phyloP scores from a whole-genome alignment of 352 stramenopile genomes.

The Phytophthora citrophthora region DNA sequence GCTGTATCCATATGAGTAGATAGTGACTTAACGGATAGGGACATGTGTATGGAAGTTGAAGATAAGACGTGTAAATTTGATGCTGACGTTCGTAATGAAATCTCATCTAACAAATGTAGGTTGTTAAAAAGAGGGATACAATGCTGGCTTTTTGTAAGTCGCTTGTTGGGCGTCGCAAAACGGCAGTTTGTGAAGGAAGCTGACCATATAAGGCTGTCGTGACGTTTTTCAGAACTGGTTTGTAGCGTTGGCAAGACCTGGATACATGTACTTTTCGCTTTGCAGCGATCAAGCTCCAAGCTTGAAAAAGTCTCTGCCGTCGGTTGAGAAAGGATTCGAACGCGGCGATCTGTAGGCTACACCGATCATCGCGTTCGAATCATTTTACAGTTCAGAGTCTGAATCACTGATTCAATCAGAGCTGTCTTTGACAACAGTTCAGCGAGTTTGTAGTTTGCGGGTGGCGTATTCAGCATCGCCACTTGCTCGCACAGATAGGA shows the following conservation, averaged over 20 bases:
- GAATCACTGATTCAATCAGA: not conserved
- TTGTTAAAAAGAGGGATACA: slow-evolving; percentile 16
- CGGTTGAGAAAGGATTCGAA: slow-evolving; percentile 22
- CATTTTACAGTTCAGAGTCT: slow-evolving; percentile 11
- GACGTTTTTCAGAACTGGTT: not conserved
- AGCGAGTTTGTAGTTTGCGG: not conserved
- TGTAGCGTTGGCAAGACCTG: not conserved
- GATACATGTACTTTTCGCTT: not conserved
- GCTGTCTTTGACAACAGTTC: slow-evolving; percentile 19
- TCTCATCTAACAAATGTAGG: not conserved
- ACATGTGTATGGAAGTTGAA: not conserved
- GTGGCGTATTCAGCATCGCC: slow-evolving; percentile 6
- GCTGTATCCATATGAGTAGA: slow-evolving; percentile 26
- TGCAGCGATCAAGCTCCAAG: slow-evolving; percentile 6
- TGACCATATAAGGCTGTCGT: slow-evolving; percentile 20
- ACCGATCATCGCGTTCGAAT: slow-evolving; percentile 22
- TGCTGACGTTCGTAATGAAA: slow-evolving; percentile 18
- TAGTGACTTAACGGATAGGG: slow-evolving; percentile 17
- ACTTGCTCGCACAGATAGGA: not conserved
- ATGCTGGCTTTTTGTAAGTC: slow-evolving; percentile 11
- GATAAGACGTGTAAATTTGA: not conserved
- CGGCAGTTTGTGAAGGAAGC: slow-evolving; percentile 1
- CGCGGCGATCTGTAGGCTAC: slow-evolving; percentile 18
- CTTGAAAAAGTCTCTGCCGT: slow-evolving; percentile 16
- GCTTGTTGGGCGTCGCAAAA: slow-evolving; percentile 1